Evolutionary conservation across 2,329 filamentous ascomycete genomes (phyloP).

Genomic region (Drechmeria coniospora): DNA sequence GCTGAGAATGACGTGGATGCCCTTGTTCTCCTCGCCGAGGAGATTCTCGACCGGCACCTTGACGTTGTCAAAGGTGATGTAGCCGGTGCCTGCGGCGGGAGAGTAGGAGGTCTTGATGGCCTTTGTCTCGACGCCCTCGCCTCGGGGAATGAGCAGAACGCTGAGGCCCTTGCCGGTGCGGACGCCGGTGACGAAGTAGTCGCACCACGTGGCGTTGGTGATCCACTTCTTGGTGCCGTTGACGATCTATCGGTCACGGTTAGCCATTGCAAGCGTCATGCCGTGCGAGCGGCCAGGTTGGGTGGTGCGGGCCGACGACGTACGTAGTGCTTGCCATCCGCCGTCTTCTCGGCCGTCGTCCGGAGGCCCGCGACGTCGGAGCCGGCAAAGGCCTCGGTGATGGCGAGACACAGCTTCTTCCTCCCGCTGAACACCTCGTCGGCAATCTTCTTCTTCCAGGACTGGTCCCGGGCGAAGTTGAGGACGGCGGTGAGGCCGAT

Average conservation of each 20-base stretch:
- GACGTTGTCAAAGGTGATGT: conserved; percentile 71
- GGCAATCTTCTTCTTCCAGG: conserved; percentile 50
- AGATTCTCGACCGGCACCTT: conserved; percentile 69
- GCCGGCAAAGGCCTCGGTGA: conserved; percentile 79
- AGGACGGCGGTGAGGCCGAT: conserved; percentile 68
- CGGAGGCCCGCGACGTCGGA: conserved; percentile 63
- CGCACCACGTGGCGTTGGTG: conserved; percentile 63
- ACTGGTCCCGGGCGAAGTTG: conserved; percentile 57
- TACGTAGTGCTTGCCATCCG: conserved; percentile 59
- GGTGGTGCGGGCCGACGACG: conserved; percentile 14
- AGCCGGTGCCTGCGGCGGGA: conserved; percentile 61
- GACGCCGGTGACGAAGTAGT: conserved; percentile 74
- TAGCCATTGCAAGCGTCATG: conserved; percentile 1
- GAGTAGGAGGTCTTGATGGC: conserved; percentile 73
- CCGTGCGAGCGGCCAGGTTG: neutral
- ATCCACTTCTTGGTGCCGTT: conserved; percentile 78
- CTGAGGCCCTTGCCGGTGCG: conserved; percentile 66
- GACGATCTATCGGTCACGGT: conserved; percentile 25
- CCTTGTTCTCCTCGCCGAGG: conserved; percentile 70
- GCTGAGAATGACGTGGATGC: conserved; percentile 67
- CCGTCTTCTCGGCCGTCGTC: conserved; percentile 63
- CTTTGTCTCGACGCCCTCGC: conserved; percentile 61
- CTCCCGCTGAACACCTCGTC: conserved; percentile 61
- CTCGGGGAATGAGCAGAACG: conserved; percentile 59
- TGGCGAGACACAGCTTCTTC: conserved; percentile 80